These are phyloP conservation scores for Candida boidinii DNA, from an alignment of 805 yeast species.

Conservation along the genomic window DNA sequence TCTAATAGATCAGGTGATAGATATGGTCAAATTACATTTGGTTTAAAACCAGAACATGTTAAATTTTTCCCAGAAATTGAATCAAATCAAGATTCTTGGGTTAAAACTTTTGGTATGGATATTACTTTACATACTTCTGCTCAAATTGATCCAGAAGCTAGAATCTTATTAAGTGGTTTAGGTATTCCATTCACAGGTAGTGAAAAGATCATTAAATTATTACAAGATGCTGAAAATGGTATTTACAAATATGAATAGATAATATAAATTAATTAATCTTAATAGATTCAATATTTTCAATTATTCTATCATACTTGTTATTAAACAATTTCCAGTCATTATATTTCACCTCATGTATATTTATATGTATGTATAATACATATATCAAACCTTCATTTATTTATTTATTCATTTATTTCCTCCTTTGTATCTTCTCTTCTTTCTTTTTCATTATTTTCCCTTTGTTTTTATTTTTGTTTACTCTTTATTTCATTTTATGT, in stretches of 20 bases:
- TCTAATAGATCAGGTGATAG: conserved; percentile 72
- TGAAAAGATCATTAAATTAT: conserved; percentile 32
- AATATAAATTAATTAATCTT: conserved; percentile 2
- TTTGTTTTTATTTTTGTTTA: too few relatives aligned
- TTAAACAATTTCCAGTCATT: too few relatives aligned
- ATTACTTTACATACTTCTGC: conserved; percentile 82
- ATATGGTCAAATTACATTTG: conserved; percentile 80
- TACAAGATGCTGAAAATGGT: too few relatives aligned
- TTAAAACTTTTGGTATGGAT: conserved; percentile 78
- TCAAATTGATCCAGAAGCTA: conserved; percentile 83
- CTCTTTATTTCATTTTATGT: too few relatives aligned
- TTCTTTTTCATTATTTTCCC: too few relatives aligned
- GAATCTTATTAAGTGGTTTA: conserved; percentile 70
- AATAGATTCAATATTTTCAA: conserved; percentile 1
- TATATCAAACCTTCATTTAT: too few relatives aligned
- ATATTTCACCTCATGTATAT: too few relatives aligned
- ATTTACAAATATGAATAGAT: not conserved
- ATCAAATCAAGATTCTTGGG: conserved; percentile 83
- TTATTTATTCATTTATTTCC: too few relatives aligned
- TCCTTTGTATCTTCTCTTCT: too few relatives aligned
- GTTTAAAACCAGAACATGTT: conserved; percentile 68
- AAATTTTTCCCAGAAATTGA: conserved; percentile 90
- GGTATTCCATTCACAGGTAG: conserved; percentile 70
- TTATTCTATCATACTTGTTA: too few relatives aligned
- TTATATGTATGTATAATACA: too few relatives aligned